Evolutionary conservation across 495 filamentous ascomycete genomes (phyloP), one percentile per base, ranked within the genome.

Genomic region (Xylaria palmicola): DNA sequence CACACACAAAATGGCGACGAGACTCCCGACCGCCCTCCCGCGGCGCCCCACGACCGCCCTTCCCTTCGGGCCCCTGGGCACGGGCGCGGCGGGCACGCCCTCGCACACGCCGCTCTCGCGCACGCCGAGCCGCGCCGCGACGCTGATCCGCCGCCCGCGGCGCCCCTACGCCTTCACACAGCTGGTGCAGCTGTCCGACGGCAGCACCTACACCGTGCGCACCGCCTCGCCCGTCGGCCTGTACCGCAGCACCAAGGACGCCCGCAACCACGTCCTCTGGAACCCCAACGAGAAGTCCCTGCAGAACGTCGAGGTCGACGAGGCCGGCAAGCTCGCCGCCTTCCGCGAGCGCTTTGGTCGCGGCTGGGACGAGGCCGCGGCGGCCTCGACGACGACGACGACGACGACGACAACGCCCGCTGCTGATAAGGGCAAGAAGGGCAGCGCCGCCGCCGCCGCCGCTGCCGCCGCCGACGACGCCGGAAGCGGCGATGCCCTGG

Each of bases 121-220:
- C 76, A 82, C 68, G 59, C 67, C 69, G 1, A 64, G 79, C 73
- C 89, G 91, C n/a, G 85, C 92, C 71, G 95, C 94, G 24, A 90
- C 88, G n/a, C 89, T 96, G 61, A 84, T 98, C 69, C 85, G 83
- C 34, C 92, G 95, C 3, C 91, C 90, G 15, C 87, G 90, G 67
- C 88, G 93, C 4, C 94, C 94, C 32, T 97, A 97, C 84, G 90
- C 88, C 65, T 97, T 96, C 85, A 96, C 94, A 20, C 94, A 98
- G 76, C 87, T 98, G 32, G 83, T 98, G 55, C 93, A 93, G 56
- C 88, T 97, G 63, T 88, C 87, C n/a, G 94, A 98, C 81, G 94
- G 94, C 57, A 86, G 82, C 68, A 89, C 91, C 56, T 97, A 86
- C 83, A 86, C 88, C 12, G 83, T 90, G 59, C 93, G 95, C 68